phyloP scores from a whole-genome alignment of 257 asterid species.

The Mitragyna speciosa region DNA sequence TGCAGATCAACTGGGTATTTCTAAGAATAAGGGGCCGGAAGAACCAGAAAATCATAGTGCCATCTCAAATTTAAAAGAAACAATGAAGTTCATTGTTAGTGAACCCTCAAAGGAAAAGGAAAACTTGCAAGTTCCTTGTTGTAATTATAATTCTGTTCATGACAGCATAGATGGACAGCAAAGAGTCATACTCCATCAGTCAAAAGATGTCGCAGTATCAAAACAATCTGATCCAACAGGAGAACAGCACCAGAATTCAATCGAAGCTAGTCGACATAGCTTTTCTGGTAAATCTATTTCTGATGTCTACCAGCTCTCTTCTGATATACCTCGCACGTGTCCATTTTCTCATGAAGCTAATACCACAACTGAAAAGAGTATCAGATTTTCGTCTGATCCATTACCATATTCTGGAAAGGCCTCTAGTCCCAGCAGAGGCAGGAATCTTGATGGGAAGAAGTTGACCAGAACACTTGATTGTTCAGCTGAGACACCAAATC shows the following conservation, averaged over 20 bases:
- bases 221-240: constrained; percentile 21
- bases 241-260: constrained; percentile 6
- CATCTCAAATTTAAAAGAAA: constrained; percentile 33
- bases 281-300: constrained; percentile 25
- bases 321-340: constrained; percentile 22
- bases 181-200: constrained; percentile 13
- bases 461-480: constrained; percentile 25
- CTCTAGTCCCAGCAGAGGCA: constrained; percentile 33
- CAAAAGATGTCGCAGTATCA: constrained; percentile 19
- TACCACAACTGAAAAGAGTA: not conserved
- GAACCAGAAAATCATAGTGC: not conserved
- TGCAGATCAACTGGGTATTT: constrained; percentile 7
- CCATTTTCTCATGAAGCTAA: constrained; percentile 25
- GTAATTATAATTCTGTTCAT: constrained; percentile 21
- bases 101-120: constrained; percentile 24
- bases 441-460: constrained; percentile 33
- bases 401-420: constrained; percentile 19
- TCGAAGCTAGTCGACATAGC: constrained; percentile 26
- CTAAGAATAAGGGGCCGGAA: constrained; percentile 22
- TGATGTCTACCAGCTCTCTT: constrained; percentile 14
- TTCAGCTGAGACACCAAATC: constrained; percentile 26
- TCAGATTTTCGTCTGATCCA: constrained; percentile 6
- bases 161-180: constrained; percentile 22
- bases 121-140: constrained; percentile 11
- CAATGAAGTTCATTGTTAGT: constrained; percentile 23